These are phyloP conservation scores for Earliella scabrosa DNA, from an alignment of 1,284 basidiomycete species.

Conservation along the genomic window DNA sequence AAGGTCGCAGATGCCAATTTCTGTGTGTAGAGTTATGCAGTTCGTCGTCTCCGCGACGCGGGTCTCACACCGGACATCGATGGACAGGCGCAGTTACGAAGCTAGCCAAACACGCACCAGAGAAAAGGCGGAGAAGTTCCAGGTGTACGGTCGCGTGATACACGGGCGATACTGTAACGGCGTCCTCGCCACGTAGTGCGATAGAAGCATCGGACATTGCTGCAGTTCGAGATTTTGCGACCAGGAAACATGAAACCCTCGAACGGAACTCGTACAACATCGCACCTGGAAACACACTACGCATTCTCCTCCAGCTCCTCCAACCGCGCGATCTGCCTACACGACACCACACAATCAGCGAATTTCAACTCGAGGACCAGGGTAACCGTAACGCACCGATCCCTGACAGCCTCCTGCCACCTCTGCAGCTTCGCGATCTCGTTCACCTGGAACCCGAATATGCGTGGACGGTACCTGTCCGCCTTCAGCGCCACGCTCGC, in stretches of 20 bases:
- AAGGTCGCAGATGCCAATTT: no score
- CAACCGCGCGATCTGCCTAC: slow-evolving; percentile 51
- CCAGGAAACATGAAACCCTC: background rate
- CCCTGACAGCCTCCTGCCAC: slow-evolving; percentile 91
- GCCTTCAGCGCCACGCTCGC: slow-evolving; percentile 84
- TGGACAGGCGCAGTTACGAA: no score
- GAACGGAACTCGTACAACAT: slow-evolving; percentile 12
- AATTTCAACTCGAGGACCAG: no score
- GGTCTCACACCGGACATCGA: no score
- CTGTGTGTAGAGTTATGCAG: no score
- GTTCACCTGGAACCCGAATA: slow-evolving; percentile 94
- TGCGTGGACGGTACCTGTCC: slow-evolving; percentile 87
- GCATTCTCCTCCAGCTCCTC: slow-evolving; percentile 48
- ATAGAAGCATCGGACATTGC: no score
- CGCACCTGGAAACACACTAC: background rate
- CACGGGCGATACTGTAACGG: no score
- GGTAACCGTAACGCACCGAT: slow-evolving; percentile 54
- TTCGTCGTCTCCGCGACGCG: no score
- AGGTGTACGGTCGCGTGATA: no score
- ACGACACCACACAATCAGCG: slow-evolving; percentile 1
- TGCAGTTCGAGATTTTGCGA: background rate
- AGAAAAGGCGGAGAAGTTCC: no score
- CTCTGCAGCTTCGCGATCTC: slow-evolving; percentile 91
- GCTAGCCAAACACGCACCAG: no score
- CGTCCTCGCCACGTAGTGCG: no score